phyloP scores from a whole-genome alignment of 371 early-diverging fungal species.

The Globomyces sp. region DNA sequence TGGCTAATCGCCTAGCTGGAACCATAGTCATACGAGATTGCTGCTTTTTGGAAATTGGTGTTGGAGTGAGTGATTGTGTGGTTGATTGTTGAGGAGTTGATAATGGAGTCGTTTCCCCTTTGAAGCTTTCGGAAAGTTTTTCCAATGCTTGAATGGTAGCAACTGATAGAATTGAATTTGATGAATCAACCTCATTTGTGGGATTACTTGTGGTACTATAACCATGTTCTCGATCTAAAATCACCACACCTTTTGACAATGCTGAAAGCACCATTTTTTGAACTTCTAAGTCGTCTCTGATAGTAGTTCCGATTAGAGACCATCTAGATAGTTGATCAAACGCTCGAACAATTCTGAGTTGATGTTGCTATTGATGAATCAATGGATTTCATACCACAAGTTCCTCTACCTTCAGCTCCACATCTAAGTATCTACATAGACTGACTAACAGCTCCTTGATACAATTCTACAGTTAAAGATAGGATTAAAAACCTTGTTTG shows the following conservation, averaged over 20 bases:
- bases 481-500: constrained; percentile 58
- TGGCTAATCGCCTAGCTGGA: constrained; percentile 7
- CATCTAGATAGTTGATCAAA: constrained; percentile 77
- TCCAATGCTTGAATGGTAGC: constrained; percentile 15
- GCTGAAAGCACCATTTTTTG: constrained; percentile 66
- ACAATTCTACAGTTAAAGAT: not conserved
- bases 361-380: not conserved
- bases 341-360: constrained; percentile 56
- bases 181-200: not conserved
- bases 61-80: not conserved
- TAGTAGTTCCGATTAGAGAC: constrained; percentile 73
- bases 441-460: not conserved
- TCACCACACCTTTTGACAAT: constrained; percentile 66
- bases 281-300: constrained; percentile 66
- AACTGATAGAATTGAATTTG: constrained; percentile 7
- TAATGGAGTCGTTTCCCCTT: not conserved
- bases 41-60: not conserved
- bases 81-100: not conserved
- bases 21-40: not conserved
- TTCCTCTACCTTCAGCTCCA: constrained; percentile 46
- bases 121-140: constrained; percentile 15
- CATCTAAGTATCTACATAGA: constrained; percentile 69
- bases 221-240: constrained; percentile 58
- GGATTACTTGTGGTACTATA: constrained; percentile 28
- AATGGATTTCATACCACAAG: constrained; percentile 23